phyloP scores from a whole-genome alignment of 495 filamentous ascomycete genomes.

The Cryomyces minteri region DNA sequence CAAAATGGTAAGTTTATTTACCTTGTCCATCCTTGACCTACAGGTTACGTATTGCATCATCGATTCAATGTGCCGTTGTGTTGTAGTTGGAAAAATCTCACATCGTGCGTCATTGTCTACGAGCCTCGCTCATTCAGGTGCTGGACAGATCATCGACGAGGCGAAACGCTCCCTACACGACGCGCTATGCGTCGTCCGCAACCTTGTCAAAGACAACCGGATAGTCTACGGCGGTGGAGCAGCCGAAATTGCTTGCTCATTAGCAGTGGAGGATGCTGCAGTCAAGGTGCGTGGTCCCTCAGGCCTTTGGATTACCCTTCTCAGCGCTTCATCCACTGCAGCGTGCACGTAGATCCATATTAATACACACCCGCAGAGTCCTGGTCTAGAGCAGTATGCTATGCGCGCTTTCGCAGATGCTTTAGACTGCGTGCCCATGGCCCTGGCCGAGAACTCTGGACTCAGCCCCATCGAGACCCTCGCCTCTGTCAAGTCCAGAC shows the following conservation, averaged over 20 bases:
- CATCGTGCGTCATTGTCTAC: background rate
- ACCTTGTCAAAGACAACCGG: constrained; percentile 87
- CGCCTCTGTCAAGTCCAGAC: constrained; percentile 84
- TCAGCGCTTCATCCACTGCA: background rate
- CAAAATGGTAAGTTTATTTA: constrained; percentile 52
- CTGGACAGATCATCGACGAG: constrained; percentile 80
- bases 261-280: constrained; percentile 90
- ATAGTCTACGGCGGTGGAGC: constrained; percentile 98
- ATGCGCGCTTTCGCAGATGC: constrained; percentile 97
- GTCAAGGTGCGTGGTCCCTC: constrained; percentile 38
- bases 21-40: constrained; percentile 14
- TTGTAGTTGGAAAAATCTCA: background rate
- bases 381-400: constrained; percentile 91
- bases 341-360: background rate
- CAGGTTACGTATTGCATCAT: background rate
- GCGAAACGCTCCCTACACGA: constrained; percentile 95
- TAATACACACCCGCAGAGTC: constrained; percentile 33
- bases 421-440: constrained; percentile 88
- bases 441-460: constrained; percentile 91
- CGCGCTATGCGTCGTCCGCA: constrained; percentile 92
- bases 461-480: constrained; percentile 90
- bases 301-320: background rate
- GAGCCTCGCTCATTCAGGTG: background rate
- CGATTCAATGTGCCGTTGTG: constrained; percentile 1
- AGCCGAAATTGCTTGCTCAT: constrained; percentile 91